A percentile compares a stretch with the other conserved stretches of the same genome.
Conservation (phyloP, 768 basidiomycete species). For the Xanthoconium stramineum region DNA sequence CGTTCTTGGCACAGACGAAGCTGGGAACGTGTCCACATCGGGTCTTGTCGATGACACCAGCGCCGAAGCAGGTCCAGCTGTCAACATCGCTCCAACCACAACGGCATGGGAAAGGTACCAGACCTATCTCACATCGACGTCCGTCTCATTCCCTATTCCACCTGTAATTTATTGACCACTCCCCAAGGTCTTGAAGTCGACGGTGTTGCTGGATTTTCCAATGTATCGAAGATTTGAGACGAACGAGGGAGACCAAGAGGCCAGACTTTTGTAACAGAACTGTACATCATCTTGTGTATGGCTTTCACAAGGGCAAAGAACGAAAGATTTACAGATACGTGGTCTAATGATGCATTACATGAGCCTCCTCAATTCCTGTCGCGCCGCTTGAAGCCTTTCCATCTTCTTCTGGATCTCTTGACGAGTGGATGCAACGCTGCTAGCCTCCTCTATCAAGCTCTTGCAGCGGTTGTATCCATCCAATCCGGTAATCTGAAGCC, state of each 20-base stretch:
- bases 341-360: background rate
- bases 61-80: no score
- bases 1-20: no score
- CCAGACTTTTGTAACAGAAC: no score
- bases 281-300: no score
- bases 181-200: background rate
- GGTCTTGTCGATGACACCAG: no score
- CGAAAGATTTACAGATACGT: background rate
- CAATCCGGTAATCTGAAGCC: slow-evolving; percentile 47
- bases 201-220: background rate
- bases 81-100: background rate
- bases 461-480: slow-evolving; percentile 45
- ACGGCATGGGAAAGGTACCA: background rate
- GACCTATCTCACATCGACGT: background rate
- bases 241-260: no score
- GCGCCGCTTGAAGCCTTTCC: slow-evolving; percentile 45
- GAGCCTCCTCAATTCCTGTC: slow-evolving; percentile 31
- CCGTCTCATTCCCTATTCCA: background rate
- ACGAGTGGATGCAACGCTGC: slow-evolving; percentile 41
- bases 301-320: no score
- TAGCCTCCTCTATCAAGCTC: slow-evolving; percentile 49
- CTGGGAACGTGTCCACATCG: no score
- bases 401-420: slow-evolving; percentile 49
- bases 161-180: background rate
- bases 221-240: background rate